These are phyloP conservation scores for Neovahlkampfia damariscottae DNA, from an alignment of 78 protist genomes.

Conservation along the genomic window DNA sequence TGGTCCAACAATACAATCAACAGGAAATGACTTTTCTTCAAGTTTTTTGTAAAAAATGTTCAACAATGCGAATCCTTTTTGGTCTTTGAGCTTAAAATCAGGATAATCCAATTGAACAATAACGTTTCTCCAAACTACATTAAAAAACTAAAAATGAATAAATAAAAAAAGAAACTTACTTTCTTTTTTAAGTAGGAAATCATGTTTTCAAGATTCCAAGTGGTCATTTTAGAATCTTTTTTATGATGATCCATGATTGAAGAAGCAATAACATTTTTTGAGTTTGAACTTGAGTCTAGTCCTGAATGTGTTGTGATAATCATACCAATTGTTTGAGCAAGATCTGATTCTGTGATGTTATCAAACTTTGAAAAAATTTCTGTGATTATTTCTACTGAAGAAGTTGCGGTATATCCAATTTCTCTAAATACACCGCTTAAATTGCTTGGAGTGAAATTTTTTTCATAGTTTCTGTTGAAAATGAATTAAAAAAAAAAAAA, in stretches of 20 bases:
- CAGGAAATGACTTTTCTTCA: not conserved
- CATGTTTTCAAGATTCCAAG: slow-evolving; percentile 26
- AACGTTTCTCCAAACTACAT: slow-evolving; percentile 20
- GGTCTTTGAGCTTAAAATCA: not conserved
- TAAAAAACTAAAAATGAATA: too few species aligned
- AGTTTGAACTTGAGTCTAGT: not conserved
- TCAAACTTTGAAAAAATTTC: too few species aligned
- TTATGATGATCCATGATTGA: not conserved
- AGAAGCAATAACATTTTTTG: not conserved
- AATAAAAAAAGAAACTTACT: too few species aligned
- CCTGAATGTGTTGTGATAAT: not conserved
- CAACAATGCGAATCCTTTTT: slow-evolving; percentile 16
- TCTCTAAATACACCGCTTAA: too few species aligned
- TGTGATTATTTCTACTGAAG: too few species aligned
- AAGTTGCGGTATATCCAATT: too few species aligned
- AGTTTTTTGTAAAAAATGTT: not conserved
- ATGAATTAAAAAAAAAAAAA: not conserved
- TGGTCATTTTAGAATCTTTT: not conserved
- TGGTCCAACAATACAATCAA: not conserved
- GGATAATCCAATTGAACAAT: slow-evolving; percentile 24
- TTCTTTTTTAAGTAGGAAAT: not conserved
- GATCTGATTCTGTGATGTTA: too few species aligned
- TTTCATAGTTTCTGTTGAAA: not conserved
- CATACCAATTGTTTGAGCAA: not conserved
- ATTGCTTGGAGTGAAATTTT: not conserved